Conservation (phyloP, 2,329 filamentous ascomycete genomes). For the Aureobasidium lini region DNA sequence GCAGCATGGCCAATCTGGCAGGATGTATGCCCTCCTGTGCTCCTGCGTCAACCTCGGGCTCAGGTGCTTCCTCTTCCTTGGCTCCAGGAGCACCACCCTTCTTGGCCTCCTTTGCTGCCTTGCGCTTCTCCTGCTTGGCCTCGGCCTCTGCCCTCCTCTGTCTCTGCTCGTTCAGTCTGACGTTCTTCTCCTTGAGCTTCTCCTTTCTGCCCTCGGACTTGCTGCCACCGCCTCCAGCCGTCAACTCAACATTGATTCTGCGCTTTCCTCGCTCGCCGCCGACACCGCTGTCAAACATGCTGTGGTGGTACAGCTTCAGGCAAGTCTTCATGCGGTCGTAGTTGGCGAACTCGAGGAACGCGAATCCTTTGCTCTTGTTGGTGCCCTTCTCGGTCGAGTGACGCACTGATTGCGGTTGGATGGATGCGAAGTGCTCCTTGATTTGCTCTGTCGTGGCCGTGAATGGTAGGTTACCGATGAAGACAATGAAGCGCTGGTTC, state of each 20-base stretch:
- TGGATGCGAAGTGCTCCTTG: slow-evolving; percentile 66
- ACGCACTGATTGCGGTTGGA: slow-evolving; percentile 63
- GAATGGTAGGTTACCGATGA: slow-evolving; percentile 86
- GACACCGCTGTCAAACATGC: slow-evolving; percentile 53
- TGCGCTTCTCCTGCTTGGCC: slow-evolving; percentile 37
- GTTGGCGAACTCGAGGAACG: slow-evolving; percentile 81
- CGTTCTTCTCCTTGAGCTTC: slow-evolving; percentile 80
- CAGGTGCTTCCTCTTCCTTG: slow-evolving; percentile 19
- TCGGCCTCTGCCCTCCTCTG: slow-evolving; percentile 44
- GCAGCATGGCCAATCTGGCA: slow-evolving; percentile 24
- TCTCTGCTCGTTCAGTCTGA: slow-evolving; percentile 67
- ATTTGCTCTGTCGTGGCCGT: slow-evolving; percentile 65
- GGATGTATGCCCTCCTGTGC: slow-evolving; percentile 26
- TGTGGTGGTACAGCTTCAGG: slow-evolving; percentile 84
- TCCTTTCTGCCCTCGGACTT: slow-evolving; percentile 64
- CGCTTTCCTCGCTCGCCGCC: slow-evolving; percentile 47
- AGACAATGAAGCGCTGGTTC: slow-evolving; percentile 63
- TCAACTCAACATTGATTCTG: slow-evolving; percentile 88
- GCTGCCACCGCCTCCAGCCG: slow-evolving; percentile 70
- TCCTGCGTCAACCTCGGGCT: slow-evolving; percentile 13
- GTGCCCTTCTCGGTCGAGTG: slow-evolving; percentile 62
- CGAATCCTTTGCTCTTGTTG: slow-evolving; percentile 64
- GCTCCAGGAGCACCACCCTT: slow-evolving; percentile 18
- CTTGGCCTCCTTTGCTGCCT: slow-evolving; percentile 32
- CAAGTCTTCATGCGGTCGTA: slow-evolving; percentile 91